phyloP scores from a whole-genome alignment of 2,329 filamentous ascomycete genomes.

The Cladosporium austrohemisphaericum region DNA sequence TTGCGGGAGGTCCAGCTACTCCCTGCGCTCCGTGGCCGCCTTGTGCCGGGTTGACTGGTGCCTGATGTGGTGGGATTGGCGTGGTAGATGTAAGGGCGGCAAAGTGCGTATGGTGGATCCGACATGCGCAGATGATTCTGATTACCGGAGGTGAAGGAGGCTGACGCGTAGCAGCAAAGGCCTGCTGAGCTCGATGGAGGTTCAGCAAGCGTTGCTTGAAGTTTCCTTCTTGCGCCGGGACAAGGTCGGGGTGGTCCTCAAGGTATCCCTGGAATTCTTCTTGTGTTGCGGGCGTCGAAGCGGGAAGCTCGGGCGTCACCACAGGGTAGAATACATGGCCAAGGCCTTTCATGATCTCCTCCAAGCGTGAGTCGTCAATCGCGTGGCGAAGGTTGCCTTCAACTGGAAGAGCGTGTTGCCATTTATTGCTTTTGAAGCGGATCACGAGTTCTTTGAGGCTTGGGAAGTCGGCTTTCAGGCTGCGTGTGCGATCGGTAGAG shows the following conservation, averaged over 20 bases:
- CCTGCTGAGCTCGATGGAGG: conserved; percentile 5
- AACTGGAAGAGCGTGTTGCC: conserved; percentile 26
- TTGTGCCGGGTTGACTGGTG: neutral
- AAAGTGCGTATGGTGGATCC: conserved; percentile 29
- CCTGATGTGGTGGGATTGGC: neutral
- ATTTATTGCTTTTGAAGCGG: conserved; percentile 31
- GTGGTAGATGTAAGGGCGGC: conserved; percentile 20
- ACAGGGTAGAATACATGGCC: conserved; percentile 25
- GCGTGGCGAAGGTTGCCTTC: conserved; percentile 30
- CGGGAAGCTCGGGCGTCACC: conserved; percentile 6
- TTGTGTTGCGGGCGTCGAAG: neutral
- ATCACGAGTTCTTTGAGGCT: conserved; percentile 29
- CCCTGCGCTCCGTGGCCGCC: neutral
- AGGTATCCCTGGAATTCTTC: conserved; percentile 11
- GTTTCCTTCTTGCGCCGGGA: neutral
- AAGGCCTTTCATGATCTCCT: conserved; percentile 30
- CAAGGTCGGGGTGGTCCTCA: conserved; percentile 7
- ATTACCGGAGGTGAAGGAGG: conserved; percentile 22
- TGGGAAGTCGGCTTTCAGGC: conserved; percentile 33
- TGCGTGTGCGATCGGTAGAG: conserved; percentile 26
- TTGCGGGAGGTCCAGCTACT: neutral
- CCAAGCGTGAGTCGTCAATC: conserved; percentile 27
- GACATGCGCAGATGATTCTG: conserved; percentile 29
- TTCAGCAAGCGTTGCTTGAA: conserved; percentile 8
- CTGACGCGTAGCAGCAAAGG: neutral